Evolutionary conservation across 805 yeast species (phyloP), one percentile per base, ranked within the genome.

Genomic region (Wickerhamomyces strasburgensis): DNA sequence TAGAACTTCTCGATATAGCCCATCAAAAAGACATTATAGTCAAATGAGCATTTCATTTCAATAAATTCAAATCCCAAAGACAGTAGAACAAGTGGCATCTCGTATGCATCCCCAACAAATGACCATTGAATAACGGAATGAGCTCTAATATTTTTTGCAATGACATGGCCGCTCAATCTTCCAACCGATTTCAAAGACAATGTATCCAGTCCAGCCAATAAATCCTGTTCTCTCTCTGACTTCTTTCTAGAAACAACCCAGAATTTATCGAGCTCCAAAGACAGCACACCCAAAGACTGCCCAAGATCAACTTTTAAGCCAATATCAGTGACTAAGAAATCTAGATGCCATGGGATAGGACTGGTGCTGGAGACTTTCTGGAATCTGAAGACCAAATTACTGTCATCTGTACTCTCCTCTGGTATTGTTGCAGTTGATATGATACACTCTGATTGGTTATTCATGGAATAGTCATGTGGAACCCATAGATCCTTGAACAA

Each of bases 401-500:
- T 48, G 15, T 37, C 41, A 13, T 15, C 27, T 2, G 31, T 10
- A 14, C 33, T 37, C 8, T 24, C 18, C 4, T 14, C 31, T 18
- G 26, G 26, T 7, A 16, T 15, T 5, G 25, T 14, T 5, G 28
- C 16, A 11, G 49, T 49, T 2, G 64, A 52, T 26, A 63, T 69
- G 10, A 33, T 5, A 14, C 41, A 40, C 9, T 27, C 28, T 6
- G 39, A 30, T 8, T 46, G 37, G 10, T 33, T 19, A 4, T 31
- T 30, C 13, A 23, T 9, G 9, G 17, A 19, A n/a, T n/a, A n/a
- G n/a, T 38, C 27, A 25, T 43, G 35, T 0, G 90, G 81, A 16
- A 72, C 54, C 96, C 97, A 88, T 23, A 86, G 77, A 59, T 89
- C 95, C 38, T 68, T 68, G 60, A 93, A 93, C 19, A 89, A 60